Evolutionary conservation across 352 stramenopile species (phyloP).

Genomic region (Globisporangium nunn): DNA sequence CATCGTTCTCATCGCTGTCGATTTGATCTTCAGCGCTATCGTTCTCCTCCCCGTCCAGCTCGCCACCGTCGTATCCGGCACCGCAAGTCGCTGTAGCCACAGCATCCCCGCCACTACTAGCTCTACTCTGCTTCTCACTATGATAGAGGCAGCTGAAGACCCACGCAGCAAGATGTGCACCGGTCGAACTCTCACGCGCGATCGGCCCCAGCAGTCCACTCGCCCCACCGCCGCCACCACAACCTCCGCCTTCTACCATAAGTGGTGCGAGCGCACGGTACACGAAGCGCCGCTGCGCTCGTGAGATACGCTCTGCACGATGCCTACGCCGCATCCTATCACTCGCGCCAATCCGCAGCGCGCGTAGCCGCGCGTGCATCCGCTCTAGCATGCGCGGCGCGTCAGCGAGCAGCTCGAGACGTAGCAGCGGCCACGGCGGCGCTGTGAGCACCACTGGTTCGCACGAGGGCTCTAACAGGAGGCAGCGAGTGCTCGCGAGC

Average conservation of each 20-base stretch:
- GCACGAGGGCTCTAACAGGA: constrained; percentile 31
- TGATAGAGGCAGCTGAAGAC: constrained; percentile 30
- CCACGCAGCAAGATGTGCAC: constrained; percentile 39
- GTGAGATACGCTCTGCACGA: constrained; percentile 10
- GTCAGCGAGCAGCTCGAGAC: constrained; percentile 39
- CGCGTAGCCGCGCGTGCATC: constrained; percentile 28
- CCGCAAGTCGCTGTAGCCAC: no score
- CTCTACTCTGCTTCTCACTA: background rate
- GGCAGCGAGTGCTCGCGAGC: constrained; percentile 25
- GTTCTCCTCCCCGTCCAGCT: background rate
- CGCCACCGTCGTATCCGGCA: background rate
- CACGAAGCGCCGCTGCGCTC: constrained; percentile 33
- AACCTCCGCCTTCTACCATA: constrained; percentile 5
- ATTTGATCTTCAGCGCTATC: background rate
- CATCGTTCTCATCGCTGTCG: background rate
- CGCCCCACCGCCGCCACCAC: no score
- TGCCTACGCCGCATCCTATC: background rate
- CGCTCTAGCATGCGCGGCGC: constrained; percentile 24
- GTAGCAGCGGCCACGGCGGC: constrained; percentile 37
- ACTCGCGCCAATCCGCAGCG: constrained; percentile 14
- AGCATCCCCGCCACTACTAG: background rate
- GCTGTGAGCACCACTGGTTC: constrained; percentile 16
- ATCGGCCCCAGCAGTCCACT: constrained; percentile 2
- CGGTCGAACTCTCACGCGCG: constrained; percentile 38
- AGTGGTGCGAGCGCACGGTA: constrained; percentile 18